A percentile compares a stretch with the other conserved stretches of the same genome.
Conservation (phyloP, 345 rosid species). For the Kandelia obovata region DNA sequence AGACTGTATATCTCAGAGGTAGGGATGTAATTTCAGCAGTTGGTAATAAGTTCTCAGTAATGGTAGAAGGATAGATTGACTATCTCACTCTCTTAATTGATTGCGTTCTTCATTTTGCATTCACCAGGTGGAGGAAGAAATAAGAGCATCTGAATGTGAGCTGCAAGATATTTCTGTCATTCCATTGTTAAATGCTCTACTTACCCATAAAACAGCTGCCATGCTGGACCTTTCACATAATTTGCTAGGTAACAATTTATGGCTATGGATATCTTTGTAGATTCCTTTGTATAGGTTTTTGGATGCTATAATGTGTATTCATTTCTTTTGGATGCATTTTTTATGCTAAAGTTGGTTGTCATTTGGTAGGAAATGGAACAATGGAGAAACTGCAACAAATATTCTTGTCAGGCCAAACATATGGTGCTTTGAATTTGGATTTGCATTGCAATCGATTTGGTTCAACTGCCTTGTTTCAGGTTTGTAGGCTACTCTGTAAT, state of each 20-base stretch:
- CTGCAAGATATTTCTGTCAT: conserved; percentile 85
- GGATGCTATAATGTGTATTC: background rate
- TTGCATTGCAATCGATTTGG: conserved; percentile 96
- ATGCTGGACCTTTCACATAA: conserved; percentile 84
- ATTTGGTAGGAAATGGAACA: conserved; percentile 77
- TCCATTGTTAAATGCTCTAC: conserved; percentile 75
- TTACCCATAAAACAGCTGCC: conserved; percentile 58
- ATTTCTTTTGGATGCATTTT: background rate
- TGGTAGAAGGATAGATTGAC: conserved; percentile 11
- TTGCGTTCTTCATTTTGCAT: conserved; percentile 12
- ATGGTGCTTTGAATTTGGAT: conserved; percentile 82
- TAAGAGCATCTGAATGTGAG: conserved; percentile 69
- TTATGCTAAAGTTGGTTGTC: conserved; percentile 15
- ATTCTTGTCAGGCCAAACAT: conserved; percentile 64
- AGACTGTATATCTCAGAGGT: conserved; percentile 83
- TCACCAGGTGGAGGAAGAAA: conserved; percentile 85
- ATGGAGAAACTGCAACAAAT: conserved; percentile 82
- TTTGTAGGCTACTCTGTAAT: conserved; percentile 17
- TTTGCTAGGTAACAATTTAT: conserved; percentile 59
- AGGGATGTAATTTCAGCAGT: conserved; percentile 10
- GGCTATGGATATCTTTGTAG: conserved; percentile 1
- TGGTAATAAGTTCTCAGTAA: conserved; percentile 1
- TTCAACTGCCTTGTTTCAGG: conserved; percentile 93
- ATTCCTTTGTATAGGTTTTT: background rate
- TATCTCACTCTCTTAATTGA: conserved; percentile 3